Percentiles rank a stretch among this genome's conserved stretches.
Evolutionary conservation across 2,329 filamentous ascomycete species (phyloP).

Genomic region (Epichloe bromicola): DNA sequence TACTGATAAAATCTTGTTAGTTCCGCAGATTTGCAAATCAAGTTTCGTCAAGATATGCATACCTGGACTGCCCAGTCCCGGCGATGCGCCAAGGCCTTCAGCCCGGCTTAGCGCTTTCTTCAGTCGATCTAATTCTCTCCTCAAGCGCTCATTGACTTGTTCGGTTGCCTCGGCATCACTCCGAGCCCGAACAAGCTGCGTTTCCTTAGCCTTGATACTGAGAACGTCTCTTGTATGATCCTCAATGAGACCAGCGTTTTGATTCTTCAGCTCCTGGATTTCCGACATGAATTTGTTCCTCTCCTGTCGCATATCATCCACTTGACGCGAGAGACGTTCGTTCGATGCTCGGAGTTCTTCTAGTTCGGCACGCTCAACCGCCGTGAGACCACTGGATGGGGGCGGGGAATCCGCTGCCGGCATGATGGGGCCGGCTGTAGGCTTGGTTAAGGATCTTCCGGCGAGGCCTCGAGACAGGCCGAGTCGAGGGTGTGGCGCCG

Average conservation of each 20-base stretch:
- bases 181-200: conserved; percentile 81
- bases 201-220: conserved; percentile 97
- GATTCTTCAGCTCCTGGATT: conserved; percentile 87
- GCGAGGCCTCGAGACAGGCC: conserved; percentile 69
- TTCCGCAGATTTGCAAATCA: not conserved
- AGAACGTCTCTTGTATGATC: conserved; percentile 92
- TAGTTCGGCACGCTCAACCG: conserved; percentile 81
- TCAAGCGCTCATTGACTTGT: conserved; percentile 68
- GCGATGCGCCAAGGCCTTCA: conserved; percentile 33
- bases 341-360: conserved; percentile 78
- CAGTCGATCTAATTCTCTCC: conserved; percentile 80
- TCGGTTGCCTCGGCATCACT: conserved; percentile 85
- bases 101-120: conserved; percentile 69
- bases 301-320: conserved; percentile 72
- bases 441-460: conserved; percentile 72
- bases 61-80: conserved; percentile 26
- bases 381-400: conserved; percentile 52
- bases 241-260: conserved; percentile 93
- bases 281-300: conserved; percentile 72
- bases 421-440: conserved; percentile 38
- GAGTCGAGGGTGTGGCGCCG: conserved; percentile 48
- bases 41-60: conserved; percentile 3
- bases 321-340: conserved; percentile 60
- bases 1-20: conserved; percentile 16
- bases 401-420: conserved; percentile 42